Evolutionary conservation across 306 rosid genomes (phyloP).

Genomic region (Castanea sativa): DNA sequence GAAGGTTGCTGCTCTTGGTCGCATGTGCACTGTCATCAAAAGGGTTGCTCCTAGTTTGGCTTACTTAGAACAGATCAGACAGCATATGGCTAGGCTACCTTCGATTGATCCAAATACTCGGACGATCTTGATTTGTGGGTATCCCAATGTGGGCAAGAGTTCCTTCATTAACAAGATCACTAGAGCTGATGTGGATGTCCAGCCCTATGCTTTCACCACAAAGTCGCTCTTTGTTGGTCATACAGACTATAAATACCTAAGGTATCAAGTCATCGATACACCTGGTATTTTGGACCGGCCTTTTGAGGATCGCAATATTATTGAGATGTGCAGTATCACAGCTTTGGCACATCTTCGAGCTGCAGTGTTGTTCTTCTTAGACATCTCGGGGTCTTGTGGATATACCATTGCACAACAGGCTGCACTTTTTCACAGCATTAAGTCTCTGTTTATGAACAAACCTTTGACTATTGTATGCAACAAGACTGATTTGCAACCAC

Average conservation of each 20-base stretch:
- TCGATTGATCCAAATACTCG: conserved; percentile 79
- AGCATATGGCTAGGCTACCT: conserved; percentile 92
- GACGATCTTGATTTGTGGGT: conserved; percentile 81
- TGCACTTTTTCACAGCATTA: conserved; percentile 75
- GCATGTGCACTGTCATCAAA: conserved; percentile 91
- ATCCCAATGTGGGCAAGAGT: conserved; percentile 92
- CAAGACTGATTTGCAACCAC: conserved; percentile 82
- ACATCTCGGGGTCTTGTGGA: conserved; percentile 88
- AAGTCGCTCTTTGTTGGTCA: conserved; percentile 89
- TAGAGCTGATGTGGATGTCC: conserved; percentile 90
- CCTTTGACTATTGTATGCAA: conserved; percentile 16
- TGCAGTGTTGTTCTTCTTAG: conserved; percentile 85
- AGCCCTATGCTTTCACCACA: conserved; percentile 91
- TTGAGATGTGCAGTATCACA: conserved; percentile 94
- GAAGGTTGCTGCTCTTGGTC: conserved; percentile 90
- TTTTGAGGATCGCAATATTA: conserved; percentile 83
- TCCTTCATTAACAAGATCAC: conserved; percentile 91
- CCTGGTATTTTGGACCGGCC: conserved; percentile 94
- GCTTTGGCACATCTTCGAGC: conserved; percentile 90
- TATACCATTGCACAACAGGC: conserved; percentile 85
- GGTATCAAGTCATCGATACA: conserved; percentile 91
- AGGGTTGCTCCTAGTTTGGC: conserved; percentile 87
- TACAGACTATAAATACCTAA: conserved; percentile 76
- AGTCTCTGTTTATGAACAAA: conserved; percentile 21
- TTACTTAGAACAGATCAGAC: conserved; percentile 86